Base-by-base conservation (phyloP, 1,284 basidiomycete genomes). In the Ustilago bromivora region DNA sequence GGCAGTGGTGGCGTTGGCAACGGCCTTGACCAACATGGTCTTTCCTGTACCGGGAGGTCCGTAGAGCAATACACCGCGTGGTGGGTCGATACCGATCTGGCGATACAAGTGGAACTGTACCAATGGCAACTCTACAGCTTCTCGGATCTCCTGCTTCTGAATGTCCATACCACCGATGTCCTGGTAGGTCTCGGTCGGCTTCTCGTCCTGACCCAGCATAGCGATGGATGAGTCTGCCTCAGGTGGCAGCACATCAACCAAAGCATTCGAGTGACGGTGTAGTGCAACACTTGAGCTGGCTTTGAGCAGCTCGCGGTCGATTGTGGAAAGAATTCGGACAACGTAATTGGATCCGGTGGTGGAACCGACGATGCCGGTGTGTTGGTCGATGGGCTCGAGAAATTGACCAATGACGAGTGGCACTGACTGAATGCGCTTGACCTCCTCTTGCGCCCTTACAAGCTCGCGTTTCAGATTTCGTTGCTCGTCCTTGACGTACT, bases 341-440 rank as follows among this genome's bases (percentile, higher is more conserved):
- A 99, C 96, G 86, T 99, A 99, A 88, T 98, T 99, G 35, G 94
- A 96, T 9, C 97, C 96, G 10, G 97, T 99, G 0, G 97, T 99
- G 34, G 94, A 96, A 43, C 96, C 97, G 23, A 99, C 97, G 78
- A 99, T 99, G 69, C 93, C 96, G 23, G 96, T 95, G 84, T 93
- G 92, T 87, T 98, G 94, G 89, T 99, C 97, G 86, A 99, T 98
- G 62, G 97, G 94, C 88, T 99, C 97, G 51, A 99, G 91, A 89
- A 99, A 99, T 87, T 99, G 97, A 59, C 97, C 97, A 82, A 99
- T 99, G 83, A 99, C 97, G n/a, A 99, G 91, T 0, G 97, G 97
- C 4, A 99, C 97, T 57, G 94, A 95, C 88, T 99, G 96, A 85
- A 99, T 99, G 65, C 97, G 93, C 88, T 98, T 98, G 82, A 99